phyloP scores from a whole-genome alignment of 1,284 basidiomycete genomes.

The Entoloma clypeatum region DNA sequence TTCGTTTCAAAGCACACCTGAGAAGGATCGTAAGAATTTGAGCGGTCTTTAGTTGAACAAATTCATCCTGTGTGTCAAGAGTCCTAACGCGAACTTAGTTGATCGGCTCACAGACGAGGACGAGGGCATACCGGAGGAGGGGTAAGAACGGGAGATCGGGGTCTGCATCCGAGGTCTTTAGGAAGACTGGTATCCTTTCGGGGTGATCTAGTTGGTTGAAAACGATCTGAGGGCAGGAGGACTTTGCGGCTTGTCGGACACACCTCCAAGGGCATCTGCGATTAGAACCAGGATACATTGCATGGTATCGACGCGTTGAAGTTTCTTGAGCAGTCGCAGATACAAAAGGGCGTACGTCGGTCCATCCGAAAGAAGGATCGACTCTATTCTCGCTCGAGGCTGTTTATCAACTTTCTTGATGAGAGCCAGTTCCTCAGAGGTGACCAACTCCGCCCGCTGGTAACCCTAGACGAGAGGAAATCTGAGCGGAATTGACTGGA shows the following conservation, averaged over 20 bases:
- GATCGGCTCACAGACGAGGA: background rate
- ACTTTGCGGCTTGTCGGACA: slow-evolving; percentile 20
- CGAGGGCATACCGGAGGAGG: slow-evolving; percentile 62
- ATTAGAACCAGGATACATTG: slow-evolving; percentile 91
- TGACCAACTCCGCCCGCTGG: slow-evolving; percentile 90
- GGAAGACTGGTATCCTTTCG: slow-evolving; percentile 74
- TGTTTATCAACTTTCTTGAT: slow-evolving; percentile 90
- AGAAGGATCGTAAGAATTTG: slow-evolving; percentile 88
- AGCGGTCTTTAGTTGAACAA: slow-evolving; percentile 85
- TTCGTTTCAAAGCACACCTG: slow-evolving; percentile 41
- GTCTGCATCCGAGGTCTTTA: slow-evolving; percentile 54
- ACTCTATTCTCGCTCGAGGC: slow-evolving; percentile 67
- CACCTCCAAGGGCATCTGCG: slow-evolving; percentile 84
- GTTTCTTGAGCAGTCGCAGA: slow-evolving; percentile 88
- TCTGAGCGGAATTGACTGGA: slow-evolving; percentile 10
- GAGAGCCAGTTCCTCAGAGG: slow-evolving; percentile 83
- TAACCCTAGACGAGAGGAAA: slow-evolving; percentile 62
- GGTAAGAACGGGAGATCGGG: slow-evolving; percentile 84
- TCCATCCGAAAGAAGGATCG: slow-evolving; percentile 75
- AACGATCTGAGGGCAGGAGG: too few relatives aligned
- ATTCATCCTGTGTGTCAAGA: slow-evolving; percentile 88
- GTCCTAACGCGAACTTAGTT: slow-evolving; percentile 43
- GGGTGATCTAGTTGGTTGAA: slow-evolving; percentile 59
- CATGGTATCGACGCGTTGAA: slow-evolving; percentile 90
- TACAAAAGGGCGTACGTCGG: slow-evolving; percentile 86